Percentiles rank a stretch among this genome's conserved stretches.
These are phyloP conservation scores for Sporothrix schenckii DNA, from an alignment of 2,329 filamentous ascomycete genomes.

Conservation along the genomic window DNA sequence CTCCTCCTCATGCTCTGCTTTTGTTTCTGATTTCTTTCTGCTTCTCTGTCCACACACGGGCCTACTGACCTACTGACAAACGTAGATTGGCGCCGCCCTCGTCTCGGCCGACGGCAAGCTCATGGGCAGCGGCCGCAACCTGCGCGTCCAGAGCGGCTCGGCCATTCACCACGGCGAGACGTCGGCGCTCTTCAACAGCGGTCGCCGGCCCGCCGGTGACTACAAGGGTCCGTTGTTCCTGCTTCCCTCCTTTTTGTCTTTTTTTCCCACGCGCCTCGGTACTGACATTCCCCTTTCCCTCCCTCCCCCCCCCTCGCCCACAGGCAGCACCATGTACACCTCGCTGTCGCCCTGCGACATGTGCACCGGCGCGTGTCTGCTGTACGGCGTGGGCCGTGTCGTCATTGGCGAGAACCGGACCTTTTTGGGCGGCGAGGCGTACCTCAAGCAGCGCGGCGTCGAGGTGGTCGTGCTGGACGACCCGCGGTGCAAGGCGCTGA, in stretches of 20 bases:
- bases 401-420: conserved; percentile 79
- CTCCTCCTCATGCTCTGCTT: background rate
- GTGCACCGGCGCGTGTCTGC: conserved; percentile 76
- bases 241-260: background rate
- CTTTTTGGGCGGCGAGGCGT: conserved; percentile 72
- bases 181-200: conserved; percentile 72
- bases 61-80: background rate
- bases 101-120: conserved; percentile 71
- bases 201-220: conserved; percentile 67
- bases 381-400: conserved; percentile 74
- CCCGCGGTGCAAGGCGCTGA: conserved; percentile 68
- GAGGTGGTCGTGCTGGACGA: conserved; percentile 73
- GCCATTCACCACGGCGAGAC: conserved; percentile 74
- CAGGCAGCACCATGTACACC: conserved; percentile 78
- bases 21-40: too few species aligned
- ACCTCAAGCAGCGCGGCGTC: conserved; percentile 67
- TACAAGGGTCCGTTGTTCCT: conserved; percentile 51
- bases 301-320: too few species aligned
- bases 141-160: conserved; percentile 72
- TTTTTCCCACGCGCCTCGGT: too few species aligned
- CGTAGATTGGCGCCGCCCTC: conserved; percentile 59
- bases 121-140: conserved; percentile 72
- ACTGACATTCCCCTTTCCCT: background rate
- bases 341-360: conserved; percentile 79
- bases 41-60: too few species aligned